Conservation (phyloP, 1,284 basidiomycete species). For the Papiliotrema nemorosa region DNA sequence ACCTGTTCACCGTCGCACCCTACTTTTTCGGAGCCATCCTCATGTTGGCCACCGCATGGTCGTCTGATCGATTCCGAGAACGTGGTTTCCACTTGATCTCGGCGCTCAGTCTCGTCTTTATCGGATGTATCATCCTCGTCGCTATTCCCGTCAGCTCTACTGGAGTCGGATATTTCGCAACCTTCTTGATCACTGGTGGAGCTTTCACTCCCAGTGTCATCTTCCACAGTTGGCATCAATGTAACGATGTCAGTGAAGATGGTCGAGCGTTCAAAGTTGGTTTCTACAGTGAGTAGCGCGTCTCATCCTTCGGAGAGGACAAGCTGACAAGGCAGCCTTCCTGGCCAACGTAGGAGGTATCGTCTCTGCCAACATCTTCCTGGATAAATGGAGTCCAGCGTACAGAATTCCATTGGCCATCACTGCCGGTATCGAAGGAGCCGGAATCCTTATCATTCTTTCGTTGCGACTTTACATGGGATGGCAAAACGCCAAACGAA, state of each 20-base stretch:
- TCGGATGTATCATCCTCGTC: slow-evolving; percentile 57
- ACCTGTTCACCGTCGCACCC: slow-evolving; percentile 32
- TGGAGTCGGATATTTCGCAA: slow-evolving; percentile 17
- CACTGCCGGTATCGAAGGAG: slow-evolving; percentile 18
- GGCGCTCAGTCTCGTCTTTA: slow-evolving; percentile 46
- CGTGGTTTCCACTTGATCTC: slow-evolving; percentile 46
- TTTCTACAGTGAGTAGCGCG: not conserved
- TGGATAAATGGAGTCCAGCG: slow-evolving; percentile 5
- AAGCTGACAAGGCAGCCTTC: slow-evolving; percentile 43
- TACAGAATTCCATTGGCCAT: slow-evolving; percentile 11
- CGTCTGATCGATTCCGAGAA: slow-evolving; percentile 57
- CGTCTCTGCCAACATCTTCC: slow-evolving; percentile 11
- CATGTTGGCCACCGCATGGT: slow-evolving; percentile 54
- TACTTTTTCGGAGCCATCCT: slow-evolving; percentile 54
- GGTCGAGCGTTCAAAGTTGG: slow-evolving; percentile 16
- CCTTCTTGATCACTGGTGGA: slow-evolving; percentile 13
- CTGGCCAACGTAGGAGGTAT: slow-evolving; percentile 18
- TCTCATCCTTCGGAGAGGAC: too few species aligned
- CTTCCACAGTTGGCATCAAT: slow-evolving; percentile 24
- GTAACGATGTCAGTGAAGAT: slow-evolving; percentile 20
- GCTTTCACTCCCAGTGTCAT: slow-evolving; percentile 19
- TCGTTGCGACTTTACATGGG: slow-evolving; percentile 10
- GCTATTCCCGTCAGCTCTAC: slow-evolving; percentile 25
- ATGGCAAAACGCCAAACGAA: slow-evolving; percentile 42
- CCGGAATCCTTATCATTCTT: slow-evolving; percentile 23